A percentile compares a stretch with the other conserved stretches of the same genome.
These are phyloP conservation scores for Ustilago shanxiensis DNA, from an alignment of 1,284 basidiomycete species.

Conservation along the genomic window DNA sequence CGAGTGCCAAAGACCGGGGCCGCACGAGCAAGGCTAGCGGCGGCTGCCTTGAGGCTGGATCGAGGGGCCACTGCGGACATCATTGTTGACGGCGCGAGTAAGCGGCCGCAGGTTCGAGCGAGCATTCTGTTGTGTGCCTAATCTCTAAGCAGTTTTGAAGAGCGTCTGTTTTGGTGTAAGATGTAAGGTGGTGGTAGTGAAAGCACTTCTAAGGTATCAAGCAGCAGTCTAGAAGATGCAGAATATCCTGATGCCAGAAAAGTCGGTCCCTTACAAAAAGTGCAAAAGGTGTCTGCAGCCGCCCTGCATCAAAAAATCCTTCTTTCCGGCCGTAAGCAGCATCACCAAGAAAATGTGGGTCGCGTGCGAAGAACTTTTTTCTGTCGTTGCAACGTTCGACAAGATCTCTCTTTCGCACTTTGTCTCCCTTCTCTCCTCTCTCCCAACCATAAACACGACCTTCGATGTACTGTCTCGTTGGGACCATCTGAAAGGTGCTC, in stretches of 20 bases:
- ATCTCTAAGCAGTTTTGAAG: too few relatives aligned
- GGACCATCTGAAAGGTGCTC: not conserved
- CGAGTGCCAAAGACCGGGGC: not conserved
- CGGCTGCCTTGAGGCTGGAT: not conserved
- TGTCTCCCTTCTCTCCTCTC: slow-evolving; percentile 7
- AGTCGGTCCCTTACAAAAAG: not conserved
- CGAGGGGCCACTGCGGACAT: not conserved
- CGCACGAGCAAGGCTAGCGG: not conserved
- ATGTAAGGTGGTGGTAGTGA: too few relatives aligned
- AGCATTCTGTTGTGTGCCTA: too few relatives aligned
- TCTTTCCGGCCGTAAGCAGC: slow-evolving; percentile 28
- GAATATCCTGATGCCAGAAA: slow-evolving; percentile 1
- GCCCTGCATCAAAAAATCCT: too few relatives aligned
- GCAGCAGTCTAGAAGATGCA: not conserved
- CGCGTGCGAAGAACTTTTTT: slow-evolving; percentile 23
- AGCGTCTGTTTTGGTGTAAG: not conserved
- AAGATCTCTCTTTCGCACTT: slow-evolving; percentile 7
- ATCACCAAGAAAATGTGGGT: not conserved
- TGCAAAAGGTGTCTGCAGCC: too few relatives aligned
- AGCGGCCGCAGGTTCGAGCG: slow-evolving; percentile 9
- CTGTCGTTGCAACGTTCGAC: too few relatives aligned
- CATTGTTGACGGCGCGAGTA: not conserved
- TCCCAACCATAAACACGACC: slow-evolving; percentile 34
- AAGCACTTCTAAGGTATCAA: too few relatives aligned
- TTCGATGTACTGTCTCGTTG: slow-evolving; percentile 13